These are phyloP conservation scores for Alternaria triticimaculans DNA, from an alignment of 2,329 filamentous ascomycete genomes.

Conservation along the genomic window DNA sequence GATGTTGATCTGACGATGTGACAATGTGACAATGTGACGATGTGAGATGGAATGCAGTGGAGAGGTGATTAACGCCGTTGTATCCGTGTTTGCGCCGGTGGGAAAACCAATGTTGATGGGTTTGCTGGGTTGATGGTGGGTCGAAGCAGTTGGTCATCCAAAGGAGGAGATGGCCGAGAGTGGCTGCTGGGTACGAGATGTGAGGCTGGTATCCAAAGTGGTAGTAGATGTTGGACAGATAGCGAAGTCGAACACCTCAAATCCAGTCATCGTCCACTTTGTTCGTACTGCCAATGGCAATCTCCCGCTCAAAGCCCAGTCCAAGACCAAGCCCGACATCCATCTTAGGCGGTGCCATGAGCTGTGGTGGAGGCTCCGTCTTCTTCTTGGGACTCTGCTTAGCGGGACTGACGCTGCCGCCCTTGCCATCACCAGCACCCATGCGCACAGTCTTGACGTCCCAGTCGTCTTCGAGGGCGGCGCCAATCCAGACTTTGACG, in stretches of 20 bases:
- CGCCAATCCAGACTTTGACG: constrained; percentile 87
- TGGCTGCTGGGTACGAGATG: not conserved
- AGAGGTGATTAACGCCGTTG: not conserved
- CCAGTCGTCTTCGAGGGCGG: constrained; percentile 88
- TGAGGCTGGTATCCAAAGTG: not conserved
- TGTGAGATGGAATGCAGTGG: not conserved
- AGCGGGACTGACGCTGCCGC: constrained; percentile 36
- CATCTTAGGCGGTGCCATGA: constrained; percentile 49
- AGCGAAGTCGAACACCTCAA: constrained; percentile 17
- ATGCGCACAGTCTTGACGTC: constrained; percentile 80
- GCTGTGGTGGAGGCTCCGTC: constrained; percentile 43
- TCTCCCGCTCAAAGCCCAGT: constrained; percentile 41
- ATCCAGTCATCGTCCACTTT: constrained; percentile 43
- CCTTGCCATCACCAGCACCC: constrained; percentile 58
- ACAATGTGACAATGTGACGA: not conserved
- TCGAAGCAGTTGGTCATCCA: not conserved
- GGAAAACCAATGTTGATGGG: not conserved
- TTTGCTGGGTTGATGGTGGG: not conserved
- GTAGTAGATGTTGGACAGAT: not conserved
- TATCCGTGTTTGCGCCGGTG: not conserved
- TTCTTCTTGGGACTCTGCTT: constrained; percentile 53
- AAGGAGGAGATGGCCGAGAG: not conserved
- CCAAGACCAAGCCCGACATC: constrained; percentile 40
- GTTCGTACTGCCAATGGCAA: constrained; percentile 21
- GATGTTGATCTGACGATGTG: not conserved